Base-by-base conservation (phyloP, 805 yeast genomes). In the Lachancea quebecensis region DNA sequence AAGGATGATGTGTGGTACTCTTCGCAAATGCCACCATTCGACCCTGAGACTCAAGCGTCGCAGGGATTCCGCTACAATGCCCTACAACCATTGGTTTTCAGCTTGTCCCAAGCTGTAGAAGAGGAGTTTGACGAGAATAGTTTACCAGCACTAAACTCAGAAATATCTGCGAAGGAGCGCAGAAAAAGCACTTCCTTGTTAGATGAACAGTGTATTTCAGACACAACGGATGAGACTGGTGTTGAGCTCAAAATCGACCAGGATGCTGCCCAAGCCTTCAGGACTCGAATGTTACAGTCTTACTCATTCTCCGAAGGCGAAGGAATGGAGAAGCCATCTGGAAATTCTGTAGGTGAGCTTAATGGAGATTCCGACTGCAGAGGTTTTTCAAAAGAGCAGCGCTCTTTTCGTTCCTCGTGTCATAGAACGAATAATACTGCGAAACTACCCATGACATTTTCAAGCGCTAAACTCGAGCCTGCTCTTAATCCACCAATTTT, bases 11-110 rank as follows among this genome's bases (percentile, higher is more conserved):
- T 48, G 6, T 48, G 50, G 50, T 34, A 44, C 21, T 27, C 48
- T 10, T 48, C 50, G 12, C 50, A 48, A 31, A 10, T 27, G n/a
- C 43, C 48, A 15, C 50, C 50, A 2, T 28, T 35, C 3, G 40
- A 38, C 10, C 12, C 33, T 3, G 35, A 34, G 25, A 10, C 10
- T 17, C n/a, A 32, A 21, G 31, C 11, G 11, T 15, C 27, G 4
- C 29, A 27, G 21, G 21, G 21, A 17, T 14, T 12, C 12, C 30
- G 5, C 25, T n/a, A 10, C 12, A 15, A 10, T 14, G 17, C 35
- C 14, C 39, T 32, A 6, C 12, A 38, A 11, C 45, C 45, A 3
- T 7, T 38, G 29, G 46, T 38, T 17, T 37, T 43, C 17, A 34
- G 42, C 27, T 38, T 43, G 10, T 43, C 46, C 2, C 43, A 40